Evolutionary conservation across 2,329 filamentous ascomycete species (phyloP).

Genomic region (Aplosporella prunicola): DNA sequence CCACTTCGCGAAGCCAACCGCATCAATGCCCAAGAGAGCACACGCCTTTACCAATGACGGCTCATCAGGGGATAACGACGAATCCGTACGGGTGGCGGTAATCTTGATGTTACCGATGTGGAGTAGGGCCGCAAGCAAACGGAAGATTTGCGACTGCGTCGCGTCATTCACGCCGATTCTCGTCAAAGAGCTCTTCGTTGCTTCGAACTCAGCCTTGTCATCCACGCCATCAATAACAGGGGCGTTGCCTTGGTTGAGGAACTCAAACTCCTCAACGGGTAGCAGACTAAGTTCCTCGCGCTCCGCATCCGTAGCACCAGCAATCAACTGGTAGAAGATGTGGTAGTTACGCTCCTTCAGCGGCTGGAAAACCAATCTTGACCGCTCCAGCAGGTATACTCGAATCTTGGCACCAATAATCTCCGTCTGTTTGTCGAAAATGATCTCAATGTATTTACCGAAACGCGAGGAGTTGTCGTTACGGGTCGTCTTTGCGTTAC

Average conservation of each 20-base stretch:
- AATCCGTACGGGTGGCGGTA: conserved; percentile 78
- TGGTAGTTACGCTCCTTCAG: conserved; percentile 98
- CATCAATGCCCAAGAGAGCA: conserved; percentile 76
- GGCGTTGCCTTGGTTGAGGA: conserved; percentile 88
- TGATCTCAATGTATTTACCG: conserved; percentile 99
- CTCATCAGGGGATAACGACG: conserved; percentile 69
- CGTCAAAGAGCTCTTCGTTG: conserved; percentile 73
- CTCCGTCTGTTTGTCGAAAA: conserved; percentile 91
- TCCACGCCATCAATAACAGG: conserved; percentile 90
- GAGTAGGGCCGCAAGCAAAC: conserved; percentile 76
- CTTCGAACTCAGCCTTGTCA: conserved; percentile 86
- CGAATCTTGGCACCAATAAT: conserved; percentile 97
- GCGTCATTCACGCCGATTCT: conserved; percentile 73
- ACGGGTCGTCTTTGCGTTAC: conserved; percentile 98
- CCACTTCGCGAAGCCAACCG: conserved; percentile 86
- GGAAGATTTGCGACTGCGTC: conserved; percentile 80
- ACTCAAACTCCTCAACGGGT: conserved; percentile 84
- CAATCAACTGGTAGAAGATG: conserved; percentile 95
- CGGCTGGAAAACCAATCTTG: conserved; percentile 91
- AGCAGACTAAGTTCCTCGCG: conserved; percentile 69
- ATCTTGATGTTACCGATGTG: conserved; percentile 98
- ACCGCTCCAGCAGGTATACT: conserved; percentile 90
- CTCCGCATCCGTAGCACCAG: conserved; percentile 78
- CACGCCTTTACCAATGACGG: conserved; percentile 75
- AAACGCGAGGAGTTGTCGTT: conserved; percentile 99